A percentile compares a stretch with the other conserved stretches of the same genome.
Evolutionary conservation across 73 alveolate genomes (phyloP).

Genomic region (Blepharisma japonicum): DNA sequence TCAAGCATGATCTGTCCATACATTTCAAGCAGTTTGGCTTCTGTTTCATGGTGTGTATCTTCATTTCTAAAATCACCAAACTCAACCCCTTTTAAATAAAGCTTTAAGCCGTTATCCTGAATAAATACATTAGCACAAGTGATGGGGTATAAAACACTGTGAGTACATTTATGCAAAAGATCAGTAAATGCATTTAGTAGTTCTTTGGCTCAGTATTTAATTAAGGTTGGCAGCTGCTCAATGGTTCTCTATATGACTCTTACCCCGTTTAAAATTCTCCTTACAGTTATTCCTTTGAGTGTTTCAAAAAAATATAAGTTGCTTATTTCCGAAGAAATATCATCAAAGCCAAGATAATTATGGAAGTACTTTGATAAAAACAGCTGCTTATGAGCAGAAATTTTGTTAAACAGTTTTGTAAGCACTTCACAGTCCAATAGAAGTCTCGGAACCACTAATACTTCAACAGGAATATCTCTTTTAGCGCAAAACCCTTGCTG

Average conservation of each 20-base stretch:
- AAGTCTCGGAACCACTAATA: background rate
- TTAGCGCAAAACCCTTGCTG: slow-evolving; percentile 19
- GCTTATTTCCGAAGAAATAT: background rate
- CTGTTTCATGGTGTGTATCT: slow-evolving; percentile 14
- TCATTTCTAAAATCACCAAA: slow-evolving; percentile 2
- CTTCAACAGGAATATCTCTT: slow-evolving; percentile 18
- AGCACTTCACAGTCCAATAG: background rate
- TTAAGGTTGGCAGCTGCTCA: background rate
- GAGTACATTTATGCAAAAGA: slow-evolving; percentile 11
- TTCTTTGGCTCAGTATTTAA: slow-evolving; percentile 9
- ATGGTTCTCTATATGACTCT: slow-evolving; percentile 9
- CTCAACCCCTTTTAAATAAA: slow-evolving; percentile 17
- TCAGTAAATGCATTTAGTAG: slow-evolving; percentile 18
- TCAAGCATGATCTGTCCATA: slow-evolving; percentile 16
- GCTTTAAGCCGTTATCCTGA: slow-evolving; percentile 2
- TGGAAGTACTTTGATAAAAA: slow-evolving; percentile 14
- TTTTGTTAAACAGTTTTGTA: background rate
- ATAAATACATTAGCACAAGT: background rate
- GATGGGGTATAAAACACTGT: background rate
- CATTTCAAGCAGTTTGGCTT: background rate
- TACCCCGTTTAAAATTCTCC: background rate
- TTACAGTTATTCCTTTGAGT: background rate
- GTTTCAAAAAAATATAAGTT: slow-evolving; percentile 11
- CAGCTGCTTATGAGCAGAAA: background rate
- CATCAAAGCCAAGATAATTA: slow-evolving; percentile 19